Evolutionary conservation across 1,284 basidiomycete genomes (phyloP).

Genomic region (Cutaneotrichosporon cutaneum): DNA sequence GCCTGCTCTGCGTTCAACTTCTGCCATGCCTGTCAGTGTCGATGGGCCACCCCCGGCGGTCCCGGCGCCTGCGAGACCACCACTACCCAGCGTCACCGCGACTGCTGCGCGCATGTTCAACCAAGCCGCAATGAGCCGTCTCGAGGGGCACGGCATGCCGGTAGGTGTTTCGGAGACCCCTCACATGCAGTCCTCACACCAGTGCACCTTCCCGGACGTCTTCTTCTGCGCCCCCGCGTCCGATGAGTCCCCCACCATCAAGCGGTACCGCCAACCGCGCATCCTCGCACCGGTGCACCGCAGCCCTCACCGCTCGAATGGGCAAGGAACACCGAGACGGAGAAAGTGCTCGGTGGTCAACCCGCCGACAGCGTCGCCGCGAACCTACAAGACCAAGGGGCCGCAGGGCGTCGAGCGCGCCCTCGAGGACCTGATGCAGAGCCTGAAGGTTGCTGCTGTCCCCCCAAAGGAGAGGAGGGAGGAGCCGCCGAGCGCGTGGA

Average conservation of each 20-base stretch:
- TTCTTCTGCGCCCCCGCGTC: neutral
- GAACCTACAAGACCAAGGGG: neutral
- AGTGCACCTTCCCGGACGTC: neutral
- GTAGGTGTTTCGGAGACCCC: neutral
- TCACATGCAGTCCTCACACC: neutral
- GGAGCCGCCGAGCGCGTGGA: neutral
- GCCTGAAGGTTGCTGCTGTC: neutral
- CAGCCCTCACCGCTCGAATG: neutral
- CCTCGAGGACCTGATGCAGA: constrained; percentile 4
- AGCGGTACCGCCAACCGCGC: constrained; percentile 1
- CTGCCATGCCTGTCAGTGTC: neutral
- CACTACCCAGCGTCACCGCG: neutral
- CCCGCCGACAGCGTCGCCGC: neutral
- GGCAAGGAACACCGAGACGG: neutral
- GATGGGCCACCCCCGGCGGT: neutral
- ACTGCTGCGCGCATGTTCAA: neutral
- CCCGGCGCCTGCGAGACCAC: neutral
- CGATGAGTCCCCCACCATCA: constrained; percentile 4
- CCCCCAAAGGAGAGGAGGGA: neutral
- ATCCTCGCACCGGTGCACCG: neutral
- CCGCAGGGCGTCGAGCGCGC: constrained; percentile 3
- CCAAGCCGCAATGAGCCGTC: neutral
- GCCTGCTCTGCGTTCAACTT: neutral
- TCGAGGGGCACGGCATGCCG: constrained; percentile 6
- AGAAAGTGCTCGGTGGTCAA: neutral